These are phyloP conservation scores for Gnomoniopsis smithogilvyi DNA, from an alignment of 2,329 filamentous ascomycete species.

Conservation along the genomic window DNA sequence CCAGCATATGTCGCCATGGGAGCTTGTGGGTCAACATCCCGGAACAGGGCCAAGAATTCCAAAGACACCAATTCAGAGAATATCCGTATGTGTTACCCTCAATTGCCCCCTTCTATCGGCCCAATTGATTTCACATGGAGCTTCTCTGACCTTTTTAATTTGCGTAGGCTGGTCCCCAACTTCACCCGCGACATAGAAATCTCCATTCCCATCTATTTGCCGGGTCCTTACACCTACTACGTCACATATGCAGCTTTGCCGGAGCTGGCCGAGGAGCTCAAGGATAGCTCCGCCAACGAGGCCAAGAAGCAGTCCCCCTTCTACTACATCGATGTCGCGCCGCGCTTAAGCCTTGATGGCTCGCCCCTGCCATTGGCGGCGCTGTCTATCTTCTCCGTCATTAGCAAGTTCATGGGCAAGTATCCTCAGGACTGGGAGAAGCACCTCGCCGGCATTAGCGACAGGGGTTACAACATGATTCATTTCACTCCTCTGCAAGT, in stretches of 20 bases:
- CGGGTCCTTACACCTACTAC: constrained; percentile 93
- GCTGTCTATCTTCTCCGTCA: constrained; percentile 85
- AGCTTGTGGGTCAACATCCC: constrained; percentile 98
- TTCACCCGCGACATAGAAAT: constrained; percentile 92
- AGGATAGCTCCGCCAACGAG: constrained; percentile 42
- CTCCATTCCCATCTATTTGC: constrained; percentile 76
- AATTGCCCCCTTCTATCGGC: neutral
- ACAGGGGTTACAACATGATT: constrained; percentile 96
- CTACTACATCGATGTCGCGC: constrained; percentile 94
- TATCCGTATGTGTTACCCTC: constrained; percentile 66
- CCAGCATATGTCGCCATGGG: constrained; percentile 90
- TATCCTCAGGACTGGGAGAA: constrained; percentile 88
- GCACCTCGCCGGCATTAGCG: constrained; percentile 82
- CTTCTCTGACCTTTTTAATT: constrained; percentile 10
- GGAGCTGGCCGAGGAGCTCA: constrained; percentile 60
- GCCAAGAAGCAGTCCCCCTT: constrained; percentile 66
- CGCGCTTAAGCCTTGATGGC: constrained; percentile 71
- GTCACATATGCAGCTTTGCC: constrained; percentile 88
- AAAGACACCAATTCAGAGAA: constrained; percentile 76
- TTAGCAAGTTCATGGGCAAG: constrained; percentile 97
- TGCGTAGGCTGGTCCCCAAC: constrained; percentile 74
- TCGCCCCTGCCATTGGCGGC: constrained; percentile 77
- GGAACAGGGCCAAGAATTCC: constrained; percentile 69
- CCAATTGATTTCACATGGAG: neutral
- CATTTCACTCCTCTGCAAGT: constrained; percentile 95